Evolutionary conservation across 2,329 filamentous ascomycete genomes (phyloP).

Genomic region (Cryphonectria carpinicola): DNA sequence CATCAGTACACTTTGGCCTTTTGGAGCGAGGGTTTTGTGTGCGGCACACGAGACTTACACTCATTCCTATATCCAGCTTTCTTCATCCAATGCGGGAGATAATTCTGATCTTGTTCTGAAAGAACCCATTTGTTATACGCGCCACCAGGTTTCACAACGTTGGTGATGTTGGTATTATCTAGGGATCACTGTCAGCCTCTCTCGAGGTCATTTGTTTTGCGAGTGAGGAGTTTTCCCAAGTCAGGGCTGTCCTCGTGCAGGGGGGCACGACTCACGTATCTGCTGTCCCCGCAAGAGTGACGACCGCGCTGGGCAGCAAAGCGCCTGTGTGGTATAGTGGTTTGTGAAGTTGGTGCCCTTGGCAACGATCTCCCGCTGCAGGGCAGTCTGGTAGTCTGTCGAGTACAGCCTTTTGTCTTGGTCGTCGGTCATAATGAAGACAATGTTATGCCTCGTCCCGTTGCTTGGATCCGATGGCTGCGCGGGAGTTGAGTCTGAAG

Average conservation of each 20-base stretch:
- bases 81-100: slow-evolving; percentile 49
- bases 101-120: slow-evolving; percentile 47
- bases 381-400: slow-evolving; percentile 26
- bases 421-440: slow-evolving; percentile 34
- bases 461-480: not conserved
- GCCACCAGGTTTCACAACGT: slow-evolving; percentile 40
- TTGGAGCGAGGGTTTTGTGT: too few relatives aligned
- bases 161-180: slow-evolving; percentile 38
- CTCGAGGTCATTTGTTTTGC: not conserved
- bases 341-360: slow-evolving; percentile 35
- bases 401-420: slow-evolving; percentile 33
- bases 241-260: not conserved
- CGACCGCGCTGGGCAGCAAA: slow-evolving; percentile 37
- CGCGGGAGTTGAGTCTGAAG: not conserved
- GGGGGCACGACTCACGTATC: slow-evolving; percentile 12
- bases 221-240: too few relatives aligned
- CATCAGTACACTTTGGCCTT: too few relatives aligned
- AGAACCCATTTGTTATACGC: slow-evolving; percentile 50
- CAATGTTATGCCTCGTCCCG: slow-evolving; percentile 31
- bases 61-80: slow-evolving; percentile 48
- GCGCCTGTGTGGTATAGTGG: slow-evolving; percentile 35
- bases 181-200: not conserved
- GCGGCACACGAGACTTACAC: slow-evolving; percentile 35
- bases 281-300: slow-evolving; percentile 34
- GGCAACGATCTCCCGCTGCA: slow-evolving; percentile 32